Evolutionary conservation across 2,329 filamentous ascomycete species (phyloP), one percentile per base, ranked within the genome.

Genomic region (Immersiporthe knoxdaviesiana): DNA sequence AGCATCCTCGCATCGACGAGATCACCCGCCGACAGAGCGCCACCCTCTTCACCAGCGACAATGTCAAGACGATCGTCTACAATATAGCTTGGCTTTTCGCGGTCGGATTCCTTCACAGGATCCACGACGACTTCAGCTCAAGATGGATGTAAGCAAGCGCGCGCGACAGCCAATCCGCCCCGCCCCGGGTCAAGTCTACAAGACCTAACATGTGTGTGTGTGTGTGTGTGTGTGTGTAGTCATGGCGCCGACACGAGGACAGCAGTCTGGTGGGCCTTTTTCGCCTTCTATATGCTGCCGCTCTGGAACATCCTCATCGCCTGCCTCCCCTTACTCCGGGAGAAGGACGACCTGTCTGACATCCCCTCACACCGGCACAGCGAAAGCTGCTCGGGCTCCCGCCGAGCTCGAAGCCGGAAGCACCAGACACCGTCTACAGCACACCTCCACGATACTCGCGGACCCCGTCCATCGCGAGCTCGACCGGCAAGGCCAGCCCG

Each of bases 341-440:
- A 86, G 58, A 85, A 85, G 74, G 96, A 98, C 79, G 87, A 94
- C 72, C 86, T 97, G 72, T 84, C 90, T 79, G 96, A 99, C 78
- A 97, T 99, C 64, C 90, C 71, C 87, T 99, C 73, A 97, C 95
- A 0, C 90, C 92, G n/a, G 89, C 90, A 16, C 96, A 98, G 82
- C 91, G 95, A 71, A 86, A 90, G 72, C 87, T 97, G 18, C 88
- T 99, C 65, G 94, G 94, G 62, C 88, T 99, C 3, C 87, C 91
- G 52, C 90, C 93, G 2, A 88, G 85, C 69, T 84, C 85, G 2
- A 80, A 82, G 2, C 83, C 87, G 2, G 87, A 91, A 0, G 91
- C 90, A 0, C 90, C 93, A 1, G 85, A 87, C 66, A 90, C 91
- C 56, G 87, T 87, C 68, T 97, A 92, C 79, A 89, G 91, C 74